Evolutionary conservation across 331 rosid species (phyloP), one percentile per base, ranked within the genome.

Genomic region (Prunus yedoensis): DNA sequence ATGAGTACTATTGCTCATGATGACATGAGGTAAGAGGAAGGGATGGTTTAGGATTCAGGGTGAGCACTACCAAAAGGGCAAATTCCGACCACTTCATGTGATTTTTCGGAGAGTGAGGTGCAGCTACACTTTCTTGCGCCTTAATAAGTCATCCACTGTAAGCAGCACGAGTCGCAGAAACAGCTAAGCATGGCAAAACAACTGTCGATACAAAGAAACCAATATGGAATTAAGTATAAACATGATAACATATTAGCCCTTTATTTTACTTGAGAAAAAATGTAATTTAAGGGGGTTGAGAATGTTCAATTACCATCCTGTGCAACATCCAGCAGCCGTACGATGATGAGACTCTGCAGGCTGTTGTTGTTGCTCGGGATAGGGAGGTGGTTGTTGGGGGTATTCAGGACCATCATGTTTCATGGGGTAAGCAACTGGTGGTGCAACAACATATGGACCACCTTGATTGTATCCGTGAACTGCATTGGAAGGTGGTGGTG

Each of bases 91-190:
- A 0, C 5, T 32, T 1, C 8, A 32, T 1, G 38, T 32, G 38
- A 32, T 32, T 32, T 32, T 5, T 3, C 4, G 4, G 0, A 28
- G 4, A 28, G 3, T 4, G 30, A 28, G 30, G 30, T 28, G 3
- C 30, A 28, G 4, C 30, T 28, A 0, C 4, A 28, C 30, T 25
- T 25, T 2, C 27, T 28, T 28, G 30, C 4, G 0, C 4, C 30
- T 28, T 28, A 28, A 28, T 27, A 27, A 2, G 28, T 27, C 28
- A 27, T 27, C 28, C 28, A 27, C 3, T 0, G 28, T 27, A 27
- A 27, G 60, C 77, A 74, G 77, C 77, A 74, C 47, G 47, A n/a
- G 13, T 74, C 77, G 32, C 77, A 74, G 21, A 74, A 68, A 32
- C 77, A 74, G 60, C 77, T 60, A 59, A 69, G 61, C 69, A 74